Evolutionary conservation across 805 yeast species (phyloP).

Genomic region (Hanseniaspora meyeri): DNA sequence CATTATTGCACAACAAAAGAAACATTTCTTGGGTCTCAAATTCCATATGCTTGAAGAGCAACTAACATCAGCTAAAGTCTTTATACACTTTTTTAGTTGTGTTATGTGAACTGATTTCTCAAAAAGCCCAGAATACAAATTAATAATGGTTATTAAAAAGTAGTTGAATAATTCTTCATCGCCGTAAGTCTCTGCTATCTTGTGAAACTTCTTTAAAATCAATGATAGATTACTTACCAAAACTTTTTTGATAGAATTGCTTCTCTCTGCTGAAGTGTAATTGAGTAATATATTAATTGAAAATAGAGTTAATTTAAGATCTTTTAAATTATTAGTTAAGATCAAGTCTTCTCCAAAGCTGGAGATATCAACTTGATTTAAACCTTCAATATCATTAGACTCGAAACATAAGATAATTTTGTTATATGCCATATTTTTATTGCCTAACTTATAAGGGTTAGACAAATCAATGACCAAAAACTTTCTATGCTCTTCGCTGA

Average conservation of each 20-base stretch:
- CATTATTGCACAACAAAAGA: not conserved
- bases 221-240: not conserved
- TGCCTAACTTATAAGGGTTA: not conserved
- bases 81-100: not conserved
- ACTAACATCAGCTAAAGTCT: not conserved
- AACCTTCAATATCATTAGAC: not conserved
- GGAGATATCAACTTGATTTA: not conserved
- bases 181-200: not conserved
- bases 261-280: not conserved
- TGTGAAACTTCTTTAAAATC: not conserved
- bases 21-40: not conserved
- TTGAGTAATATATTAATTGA: not conserved
- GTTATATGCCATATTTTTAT: not conserved
- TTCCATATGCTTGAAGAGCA: not conserved
- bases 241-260: not conserved
- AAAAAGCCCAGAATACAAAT: not conserved
- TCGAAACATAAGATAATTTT: not conserved
- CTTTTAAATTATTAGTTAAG: not conserved
- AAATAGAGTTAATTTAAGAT: not conserved
- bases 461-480: not conserved
- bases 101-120: not conserved
- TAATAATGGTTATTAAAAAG: not conserved
- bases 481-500: not conserved
- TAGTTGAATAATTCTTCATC: not conserved
- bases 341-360: not conserved